Percentiles rank a stretch among this genome's conserved stretches.
Evolutionary conservation across 768 basidiomycete species (phyloP).

Genomic region (Dentipellis sp.): DNA sequence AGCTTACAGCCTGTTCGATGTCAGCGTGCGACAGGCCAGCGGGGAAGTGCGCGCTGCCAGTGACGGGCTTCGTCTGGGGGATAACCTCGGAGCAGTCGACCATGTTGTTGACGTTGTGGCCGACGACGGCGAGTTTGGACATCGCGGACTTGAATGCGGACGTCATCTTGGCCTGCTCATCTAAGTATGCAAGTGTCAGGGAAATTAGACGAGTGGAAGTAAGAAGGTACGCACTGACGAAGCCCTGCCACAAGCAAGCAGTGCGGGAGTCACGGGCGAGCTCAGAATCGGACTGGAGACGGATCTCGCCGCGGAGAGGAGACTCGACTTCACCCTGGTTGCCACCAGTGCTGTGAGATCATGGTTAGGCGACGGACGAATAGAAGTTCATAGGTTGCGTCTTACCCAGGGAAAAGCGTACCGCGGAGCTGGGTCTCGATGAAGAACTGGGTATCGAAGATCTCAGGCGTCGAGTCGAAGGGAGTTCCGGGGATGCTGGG

Average conservation of each 20-base stretch:
- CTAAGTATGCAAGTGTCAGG: slow-evolving; percentile 10
- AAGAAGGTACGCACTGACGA: background rate
- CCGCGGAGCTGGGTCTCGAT: slow-evolving; percentile 18
- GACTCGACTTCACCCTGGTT: slow-evolving; percentile 23
- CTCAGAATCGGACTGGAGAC: slow-evolving; percentile 24
- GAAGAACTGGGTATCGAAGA: slow-evolving; percentile 24
- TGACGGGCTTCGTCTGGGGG: background rate
- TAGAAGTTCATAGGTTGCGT: background rate
- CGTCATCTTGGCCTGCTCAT: slow-evolving; percentile 20
- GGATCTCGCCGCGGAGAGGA: slow-evolving; percentile 24
- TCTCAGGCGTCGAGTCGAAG: slow-evolving; percentile 20
- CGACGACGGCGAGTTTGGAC: slow-evolving; percentile 22
- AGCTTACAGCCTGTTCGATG: background rate
- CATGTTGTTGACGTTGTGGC: slow-evolving; percentile 14
- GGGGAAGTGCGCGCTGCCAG: background rate
- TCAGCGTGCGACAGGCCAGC: background rate
- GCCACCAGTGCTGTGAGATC: slow-evolving; percentile 9
- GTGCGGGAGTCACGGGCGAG: slow-evolving; percentile 26
- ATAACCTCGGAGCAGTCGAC: slow-evolving; percentile 14
- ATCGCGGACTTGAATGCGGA: slow-evolving; percentile 20
- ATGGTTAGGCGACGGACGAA: background rate
- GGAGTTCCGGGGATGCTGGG: slow-evolving; percentile 16
- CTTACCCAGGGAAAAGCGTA: background rate
- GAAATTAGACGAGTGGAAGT: background rate
- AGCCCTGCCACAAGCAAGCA: slow-evolving; percentile 26